Evolutionary conservation across 2,329 filamentous ascomycete genomes (phyloP).

Genomic region (Penicillium psychrosexuale): DNA sequence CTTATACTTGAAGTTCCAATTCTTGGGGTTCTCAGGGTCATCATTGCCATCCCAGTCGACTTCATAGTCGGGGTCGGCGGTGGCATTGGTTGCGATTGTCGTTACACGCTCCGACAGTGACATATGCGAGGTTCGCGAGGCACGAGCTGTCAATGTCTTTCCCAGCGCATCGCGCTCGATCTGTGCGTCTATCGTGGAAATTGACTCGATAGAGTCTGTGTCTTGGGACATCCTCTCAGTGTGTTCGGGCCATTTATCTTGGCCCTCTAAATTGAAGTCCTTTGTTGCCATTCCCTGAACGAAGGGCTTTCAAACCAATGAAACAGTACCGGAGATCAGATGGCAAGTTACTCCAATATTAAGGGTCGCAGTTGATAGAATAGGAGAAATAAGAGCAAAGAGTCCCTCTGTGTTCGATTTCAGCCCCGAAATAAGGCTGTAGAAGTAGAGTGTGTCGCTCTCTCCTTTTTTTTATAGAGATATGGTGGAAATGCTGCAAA

Average conservation of each 20-base stretch:
- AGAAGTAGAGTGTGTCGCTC: not conserved
- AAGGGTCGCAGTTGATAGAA: not conserved
- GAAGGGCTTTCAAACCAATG: not conserved
- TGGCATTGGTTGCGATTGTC: constrained; percentile 46
- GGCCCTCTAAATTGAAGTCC: constrained; percentile 7
- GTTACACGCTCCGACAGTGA: constrained; percentile 42
- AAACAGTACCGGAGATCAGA: not conserved
- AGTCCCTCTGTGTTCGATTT: not conserved
- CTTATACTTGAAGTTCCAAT: constrained; percentile 64
- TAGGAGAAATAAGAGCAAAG: not conserved
- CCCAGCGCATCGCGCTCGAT: constrained; percentile 28
- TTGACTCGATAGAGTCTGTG: constrained; percentile 28
- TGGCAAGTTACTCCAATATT: not conserved
- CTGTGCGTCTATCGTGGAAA: constrained; percentile 28
- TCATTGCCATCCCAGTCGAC: constrained; percentile 65
- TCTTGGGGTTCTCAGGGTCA: constrained; percentile 63
- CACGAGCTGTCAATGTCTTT: constrained; percentile 29
- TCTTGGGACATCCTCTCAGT: constrained; percentile 16
- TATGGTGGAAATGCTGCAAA: not conserved
- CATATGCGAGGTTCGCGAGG: constrained; percentile 33
- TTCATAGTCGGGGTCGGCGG: constrained; percentile 62
- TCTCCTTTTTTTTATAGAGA: not conserved
- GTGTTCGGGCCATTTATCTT: constrained; percentile 23
- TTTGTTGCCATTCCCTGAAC: constrained; percentile 20
- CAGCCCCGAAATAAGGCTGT: not conserved